A percentile compares a stretch with the other conserved stretches of the same genome.
phyloP scores from a whole-genome alignment of 805 yeast genomes.

The Cyberlindnera veronae region DNA sequence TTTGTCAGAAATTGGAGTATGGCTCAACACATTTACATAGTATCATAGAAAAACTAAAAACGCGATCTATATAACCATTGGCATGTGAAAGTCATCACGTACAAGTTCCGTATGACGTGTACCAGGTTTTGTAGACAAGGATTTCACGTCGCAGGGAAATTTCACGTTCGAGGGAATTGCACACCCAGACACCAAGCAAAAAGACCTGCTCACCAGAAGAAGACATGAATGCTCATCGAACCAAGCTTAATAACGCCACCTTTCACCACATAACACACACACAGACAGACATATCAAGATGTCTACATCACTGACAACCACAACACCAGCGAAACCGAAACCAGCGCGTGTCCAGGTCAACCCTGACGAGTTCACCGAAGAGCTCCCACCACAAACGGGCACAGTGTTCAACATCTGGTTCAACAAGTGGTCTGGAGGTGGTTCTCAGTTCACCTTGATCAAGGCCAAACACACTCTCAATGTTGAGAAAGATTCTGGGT shows the following conservation, averaged over 20 bases:
- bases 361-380: slow-evolving; percentile 51
- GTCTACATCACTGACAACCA: not conserved
- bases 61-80: too few relatives aligned
- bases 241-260: not conserved
- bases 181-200: too few relatives aligned
- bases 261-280: not conserved
- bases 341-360: slow-evolving; percentile 77
- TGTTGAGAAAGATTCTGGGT: slow-evolving; percentile 64
- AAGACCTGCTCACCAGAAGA: too few relatives aligned
- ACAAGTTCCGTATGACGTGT: too few relatives aligned
- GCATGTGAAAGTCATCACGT: too few relatives aligned
- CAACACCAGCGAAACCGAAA: slow-evolving; percentile 11
- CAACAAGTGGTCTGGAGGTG: slow-evolving; percentile 74
- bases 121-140: too few relatives aligned
- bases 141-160: too few relatives aligned
- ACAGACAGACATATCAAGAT: not conserved
- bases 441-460: slow-evolving; percentile 35
- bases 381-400: slow-evolving; percentile 77
- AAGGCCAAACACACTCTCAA: slow-evolving; percentile 60
- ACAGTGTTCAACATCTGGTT: slow-evolving; percentile 85
- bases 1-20: too few relatives aligned
- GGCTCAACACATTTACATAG: too few relatives aligned
- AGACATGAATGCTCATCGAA: too few relatives aligned
- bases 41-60: too few relatives aligned
- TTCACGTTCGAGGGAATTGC: too few relatives aligned